Evolutionary conservation across 2,329 filamentous ascomycete species (phyloP).

Genomic region (Exserohilum rostratum): DNA sequence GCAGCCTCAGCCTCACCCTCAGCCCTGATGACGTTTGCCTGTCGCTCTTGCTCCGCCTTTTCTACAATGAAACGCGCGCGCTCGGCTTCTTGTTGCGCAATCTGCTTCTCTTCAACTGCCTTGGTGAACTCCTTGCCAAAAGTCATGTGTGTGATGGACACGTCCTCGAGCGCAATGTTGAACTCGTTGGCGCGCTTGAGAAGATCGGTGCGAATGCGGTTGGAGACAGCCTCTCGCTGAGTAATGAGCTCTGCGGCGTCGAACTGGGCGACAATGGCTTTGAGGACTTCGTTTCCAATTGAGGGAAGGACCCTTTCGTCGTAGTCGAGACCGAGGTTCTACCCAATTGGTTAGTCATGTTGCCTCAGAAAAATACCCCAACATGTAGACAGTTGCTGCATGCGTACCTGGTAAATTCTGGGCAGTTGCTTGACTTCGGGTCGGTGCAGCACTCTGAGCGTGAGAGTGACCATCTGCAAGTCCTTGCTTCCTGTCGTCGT

Average conservation of each 20-base stretch:
- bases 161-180: conserved; percentile 98
- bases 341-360: neutral
- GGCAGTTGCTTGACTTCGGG: conserved; percentile 91
- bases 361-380: too few relatives aligned
- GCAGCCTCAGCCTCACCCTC: conserved; percentile 98
- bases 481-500: conserved; percentile 99
- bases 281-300: conserved; percentile 62
- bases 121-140: conserved; percentile 99
- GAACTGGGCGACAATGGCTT: conserved; percentile 61
- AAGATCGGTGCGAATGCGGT: conserved; percentile 91
- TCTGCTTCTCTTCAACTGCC: conserved; percentile 99
- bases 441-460: conserved; percentile 89
- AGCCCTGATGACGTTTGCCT: conserved; percentile 96
- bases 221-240: conserved; percentile 93
- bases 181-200: conserved; percentile 93
- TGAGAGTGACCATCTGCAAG: conserved; percentile 99
- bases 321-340: conserved; percentile 98
- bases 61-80: conserved; percentile 97
- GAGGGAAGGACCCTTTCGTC: conserved; percentile 70
- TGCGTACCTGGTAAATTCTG: conserved; percentile 93
- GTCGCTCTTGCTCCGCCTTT: conserved; percentile 96
- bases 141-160: conserved; percentile 99
- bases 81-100: conserved; percentile 98
- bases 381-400: neutral
- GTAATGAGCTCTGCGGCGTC: conserved; percentile 77